Conservation (phyloP, 331 rosid species). For the Prunus yedoensis region DNA sequence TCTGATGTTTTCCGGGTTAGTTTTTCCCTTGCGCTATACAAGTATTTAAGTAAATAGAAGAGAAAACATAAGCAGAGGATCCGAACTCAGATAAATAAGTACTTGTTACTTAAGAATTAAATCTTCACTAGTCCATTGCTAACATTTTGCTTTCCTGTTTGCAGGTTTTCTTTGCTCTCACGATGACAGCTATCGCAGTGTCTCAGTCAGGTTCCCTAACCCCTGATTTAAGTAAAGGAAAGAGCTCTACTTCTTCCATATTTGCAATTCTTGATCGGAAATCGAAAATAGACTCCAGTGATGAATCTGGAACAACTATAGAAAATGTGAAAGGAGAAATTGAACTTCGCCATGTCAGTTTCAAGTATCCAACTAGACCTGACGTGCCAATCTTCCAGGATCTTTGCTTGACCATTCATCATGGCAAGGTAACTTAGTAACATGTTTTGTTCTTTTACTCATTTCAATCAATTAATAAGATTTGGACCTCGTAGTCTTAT, state of each 20-base stretch:
- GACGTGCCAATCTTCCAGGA: conserved; percentile 70
- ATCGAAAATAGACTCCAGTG: conserved; percentile 70
- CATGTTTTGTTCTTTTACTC: not conserved
- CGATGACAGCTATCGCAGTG: conserved; percentile 63
- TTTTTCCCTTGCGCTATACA: not conserved
- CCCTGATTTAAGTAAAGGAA: conserved; percentile 68
- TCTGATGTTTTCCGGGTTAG: conserved; percentile 45
- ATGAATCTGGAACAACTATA: conserved; percentile 57
- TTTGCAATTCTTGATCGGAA: conserved; percentile 70
- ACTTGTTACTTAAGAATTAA: not conserved
- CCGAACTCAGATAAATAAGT: not conserved
- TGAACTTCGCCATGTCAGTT: conserved; percentile 68
- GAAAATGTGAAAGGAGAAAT: conserved; percentile 69
- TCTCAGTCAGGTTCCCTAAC: conserved; percentile 74
- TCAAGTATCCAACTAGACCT: conserved; percentile 81
- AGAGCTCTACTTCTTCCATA: conserved; percentile 62
- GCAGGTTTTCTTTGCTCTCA: conserved; percentile 66
- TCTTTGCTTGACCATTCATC: conserved; percentile 63
- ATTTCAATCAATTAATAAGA: not conserved
- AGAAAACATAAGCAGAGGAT: not conserved
- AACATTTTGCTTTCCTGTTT: not conserved
- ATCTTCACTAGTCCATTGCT: not conserved
- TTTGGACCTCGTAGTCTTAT: not conserved
- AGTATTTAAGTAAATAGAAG: conserved; percentile 28
- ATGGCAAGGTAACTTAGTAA: conserved; percentile 65